phyloP scores from a whole-genome alignment of 305 asterid genomes.

The Coffea humblotiana region DNA sequence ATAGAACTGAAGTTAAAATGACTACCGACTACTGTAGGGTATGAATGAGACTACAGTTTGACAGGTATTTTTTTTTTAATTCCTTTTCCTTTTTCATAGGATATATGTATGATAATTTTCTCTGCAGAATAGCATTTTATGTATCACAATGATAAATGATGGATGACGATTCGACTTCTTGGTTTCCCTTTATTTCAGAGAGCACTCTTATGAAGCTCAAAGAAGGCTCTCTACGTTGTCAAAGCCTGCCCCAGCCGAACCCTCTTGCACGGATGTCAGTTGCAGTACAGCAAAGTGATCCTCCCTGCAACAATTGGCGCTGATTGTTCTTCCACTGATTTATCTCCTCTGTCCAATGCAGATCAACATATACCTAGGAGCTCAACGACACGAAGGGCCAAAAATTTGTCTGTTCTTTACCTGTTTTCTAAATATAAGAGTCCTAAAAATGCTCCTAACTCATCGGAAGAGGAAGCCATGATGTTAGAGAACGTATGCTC shows the following conservation, averaged over 20 bases:
- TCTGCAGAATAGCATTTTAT: too few species aligned
- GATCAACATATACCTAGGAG: conserved; percentile 27
- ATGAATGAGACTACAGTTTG: too few species aligned
- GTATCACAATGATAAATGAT: not conserved
- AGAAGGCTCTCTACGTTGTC: conserved; percentile 60
- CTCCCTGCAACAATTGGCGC: conserved; percentile 24
- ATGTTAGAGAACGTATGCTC: conserved; percentile 26
- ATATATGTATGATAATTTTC: too few species aligned
- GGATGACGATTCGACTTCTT: not conserved
- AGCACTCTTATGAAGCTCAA: conserved; percentile 70
- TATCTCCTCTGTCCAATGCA: conserved; percentile 26
- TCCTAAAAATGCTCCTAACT: conserved; percentile 23
- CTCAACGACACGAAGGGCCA: conserved; percentile 26
- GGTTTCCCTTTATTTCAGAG: conserved; percentile 40
- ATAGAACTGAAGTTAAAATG: too few species aligned
- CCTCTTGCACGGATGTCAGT: conserved; percentile 20
- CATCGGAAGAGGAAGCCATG: conserved; percentile 31
- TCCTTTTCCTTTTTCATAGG: too few species aligned
- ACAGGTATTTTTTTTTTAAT: too few species aligned
- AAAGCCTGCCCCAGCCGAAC: conserved; percentile 32
- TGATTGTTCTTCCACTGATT: conserved; percentile 34
- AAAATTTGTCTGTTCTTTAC: conserved; percentile 49
- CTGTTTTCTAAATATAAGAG: conserved; percentile 57
- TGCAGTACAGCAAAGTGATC: conserved; percentile 29
- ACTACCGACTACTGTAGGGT: too few species aligned